A percentile compares a stretch with the other conserved stretches of the same genome.
Conservation (phyloP, 768 basidiomycete species). For the Glaciozyma martinii region DNA sequence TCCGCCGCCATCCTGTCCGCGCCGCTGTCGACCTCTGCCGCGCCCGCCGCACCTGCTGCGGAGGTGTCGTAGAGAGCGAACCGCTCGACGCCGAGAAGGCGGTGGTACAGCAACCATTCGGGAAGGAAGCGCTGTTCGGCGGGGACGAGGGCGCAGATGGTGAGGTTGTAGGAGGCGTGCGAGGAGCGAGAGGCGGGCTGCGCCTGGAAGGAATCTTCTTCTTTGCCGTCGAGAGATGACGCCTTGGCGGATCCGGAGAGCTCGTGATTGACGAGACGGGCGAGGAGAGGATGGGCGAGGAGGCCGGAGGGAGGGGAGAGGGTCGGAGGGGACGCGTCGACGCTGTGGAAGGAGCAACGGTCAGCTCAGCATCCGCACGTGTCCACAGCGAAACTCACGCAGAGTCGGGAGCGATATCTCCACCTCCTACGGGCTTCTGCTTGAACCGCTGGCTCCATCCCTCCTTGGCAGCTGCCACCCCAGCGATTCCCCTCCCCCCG, state of each 20-base stretch:
- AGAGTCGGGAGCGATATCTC: neutral
- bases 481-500: neutral
- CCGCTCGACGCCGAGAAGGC: slow-evolving; percentile 22
- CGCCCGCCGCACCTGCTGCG: slow-evolving; percentile 18
- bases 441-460: slow-evolving; percentile 28
- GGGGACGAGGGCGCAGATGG: slow-evolving; percentile 22
- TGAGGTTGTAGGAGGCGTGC: slow-evolving; percentile 7
- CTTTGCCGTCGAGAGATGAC: too few relatives aligned
- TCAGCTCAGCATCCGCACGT: neutral
- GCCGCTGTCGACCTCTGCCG: slow-evolving; percentile 18
- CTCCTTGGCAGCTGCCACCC: neutral
- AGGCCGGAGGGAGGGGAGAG: neutral
- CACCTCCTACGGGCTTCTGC: slow-evolving; percentile 1
- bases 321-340: neutral
- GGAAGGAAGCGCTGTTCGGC: slow-evolving; percentile 25
- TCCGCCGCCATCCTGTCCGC: slow-evolving; percentile 18
- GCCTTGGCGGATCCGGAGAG: neutral
- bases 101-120: slow-evolving; percentile 28
- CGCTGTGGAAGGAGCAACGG: neutral
- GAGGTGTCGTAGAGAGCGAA: slow-evolving; percentile 29
- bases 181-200: neutral
- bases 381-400: neutral
- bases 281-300: slow-evolving; percentile 19
- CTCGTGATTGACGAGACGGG: slow-evolving; percentile 10
- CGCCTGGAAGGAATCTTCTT: slow-evolving; percentile 3